Evolutionary conservation across 257 asterid species (phyloP), one percentile per base, ranked within the genome.

Genomic region (Penstemon davidsonii): DNA sequence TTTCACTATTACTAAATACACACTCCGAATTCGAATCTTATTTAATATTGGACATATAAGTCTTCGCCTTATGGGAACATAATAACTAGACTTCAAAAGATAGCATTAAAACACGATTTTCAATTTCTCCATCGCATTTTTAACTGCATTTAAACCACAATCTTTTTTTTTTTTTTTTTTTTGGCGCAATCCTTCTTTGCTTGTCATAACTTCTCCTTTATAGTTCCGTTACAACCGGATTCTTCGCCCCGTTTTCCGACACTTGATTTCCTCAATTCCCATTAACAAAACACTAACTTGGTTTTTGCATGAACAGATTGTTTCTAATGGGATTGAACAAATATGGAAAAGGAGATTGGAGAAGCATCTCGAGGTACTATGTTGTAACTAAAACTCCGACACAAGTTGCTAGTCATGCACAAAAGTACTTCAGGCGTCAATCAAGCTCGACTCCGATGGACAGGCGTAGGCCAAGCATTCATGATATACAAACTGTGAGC

Each of bases 321-420:
- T 83, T 81, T 36, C 70, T 86, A 5, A 76, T 77, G 70, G 92
- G 87, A 52, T 67, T 83, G 3, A 69, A 79, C 75, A 73, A 18
- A n/a, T 76, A 57, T 8, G 86, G 86, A 1, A 86, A 76, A 67
- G 92, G 86, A 0, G 81, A 86, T 39, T 83, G 86, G 87, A 68
- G 78, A 8, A 74, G 81, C 78, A 86, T 86, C 57, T 82, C 92
- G 0, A 74, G 82, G 72, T 60, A 73, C 74, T 79, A 68, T 38
- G 89, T 83, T 1, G 5, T 47, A 6, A 68, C 73, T 36, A 79
- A 78, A 50, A 81, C 84, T 37, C 72, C 87, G 1, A 75, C 77
- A 0, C 92, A 86, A 37, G 83, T 86, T 0, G 86, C 86, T 0
- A 86, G 87, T 56, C 89, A 86, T 37, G 89, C 84, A 0, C 92